phyloP scores from a whole-genome alignment of 345 rosid species.

The Combretum micranthum region DNA sequence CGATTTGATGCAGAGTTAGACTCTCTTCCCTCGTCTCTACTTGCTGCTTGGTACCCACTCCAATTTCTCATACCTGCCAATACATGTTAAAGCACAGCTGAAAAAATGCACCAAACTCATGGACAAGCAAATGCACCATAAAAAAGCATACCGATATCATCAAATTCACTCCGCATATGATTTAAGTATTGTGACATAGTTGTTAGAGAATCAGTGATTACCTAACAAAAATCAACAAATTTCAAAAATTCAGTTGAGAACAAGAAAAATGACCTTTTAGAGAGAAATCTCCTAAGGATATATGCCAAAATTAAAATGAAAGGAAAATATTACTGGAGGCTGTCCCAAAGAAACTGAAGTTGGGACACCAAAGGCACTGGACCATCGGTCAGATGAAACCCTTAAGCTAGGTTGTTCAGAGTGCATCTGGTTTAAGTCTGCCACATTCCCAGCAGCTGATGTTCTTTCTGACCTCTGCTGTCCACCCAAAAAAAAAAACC shows the following conservation, averaged over 20 bases:
- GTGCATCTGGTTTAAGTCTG: slow-evolving; percentile 28
- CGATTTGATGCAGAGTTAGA: slow-evolving; percentile 21
- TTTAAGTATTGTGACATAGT: slow-evolving; percentile 56
- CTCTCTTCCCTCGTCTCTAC: slow-evolving; percentile 28
- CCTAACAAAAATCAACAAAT: slow-evolving; percentile 24
- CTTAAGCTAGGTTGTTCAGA: slow-evolving; percentile 34
- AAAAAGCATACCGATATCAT: slow-evolving; percentile 37
- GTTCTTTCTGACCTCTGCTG: slow-evolving; percentile 41
- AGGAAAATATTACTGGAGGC: slow-evolving; percentile 47
- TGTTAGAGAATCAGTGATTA: slow-evolving; percentile 59
- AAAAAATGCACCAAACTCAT: slow-evolving; percentile 2
- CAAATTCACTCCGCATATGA: slow-evolving; percentile 42
- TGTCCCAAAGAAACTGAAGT: slow-evolving; percentile 42
- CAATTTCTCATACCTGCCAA: slow-evolving; percentile 37
- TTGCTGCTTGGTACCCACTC: slow-evolving; percentile 21
- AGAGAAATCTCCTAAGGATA: not conserved
- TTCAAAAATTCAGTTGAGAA: not conserved
- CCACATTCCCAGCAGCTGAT: slow-evolving; percentile 22
- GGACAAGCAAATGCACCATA: not conserved
- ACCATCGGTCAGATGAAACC: slow-evolving; percentile 33
- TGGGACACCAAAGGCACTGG: slow-evolving; percentile 55
- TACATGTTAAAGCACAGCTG: slow-evolving; percentile 2
- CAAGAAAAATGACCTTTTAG: not conserved
- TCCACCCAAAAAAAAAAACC: slow-evolving; percentile 3
- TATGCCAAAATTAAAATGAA: slow-evolving; percentile 2